Evolutionary conservation across 164 flowering plant genomes (phyloP).

Genomic region (Stephania yunnanensis): DNA sequence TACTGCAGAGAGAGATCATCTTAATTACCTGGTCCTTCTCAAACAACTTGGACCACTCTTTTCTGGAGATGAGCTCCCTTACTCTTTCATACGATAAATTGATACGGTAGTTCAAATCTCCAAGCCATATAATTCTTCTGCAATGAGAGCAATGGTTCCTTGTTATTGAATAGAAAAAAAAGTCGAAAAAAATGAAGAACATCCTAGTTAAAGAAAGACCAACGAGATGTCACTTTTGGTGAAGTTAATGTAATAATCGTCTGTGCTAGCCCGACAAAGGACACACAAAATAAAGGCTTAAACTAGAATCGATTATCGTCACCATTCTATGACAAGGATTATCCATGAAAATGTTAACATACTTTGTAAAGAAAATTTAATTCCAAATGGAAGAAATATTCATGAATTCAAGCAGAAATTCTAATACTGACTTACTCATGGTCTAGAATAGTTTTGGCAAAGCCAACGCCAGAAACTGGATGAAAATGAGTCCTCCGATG

Average conservation of each 20-base stretch:
- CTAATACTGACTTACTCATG: conserved; percentile 66
- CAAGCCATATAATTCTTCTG: conserved; percentile 92
- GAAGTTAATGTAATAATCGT: too few relatives aligned
- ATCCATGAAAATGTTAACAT: too few relatives aligned
- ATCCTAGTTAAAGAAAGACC: neutral
- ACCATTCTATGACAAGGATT: too few relatives aligned
- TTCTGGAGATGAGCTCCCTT: conserved; percentile 55
- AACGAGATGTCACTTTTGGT: too few relatives aligned
- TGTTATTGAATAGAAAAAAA: neutral
- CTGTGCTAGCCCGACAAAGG: too few relatives aligned
- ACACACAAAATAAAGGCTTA: too few relatives aligned
- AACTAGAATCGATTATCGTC: too few relatives aligned
- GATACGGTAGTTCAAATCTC: conserved; percentile 88
- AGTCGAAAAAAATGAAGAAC: neutral
- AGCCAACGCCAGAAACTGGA: conserved; percentile 37
- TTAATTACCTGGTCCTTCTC: conserved; percentile 77
- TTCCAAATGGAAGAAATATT: neutral
- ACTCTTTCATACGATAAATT: conserved; percentile 68
- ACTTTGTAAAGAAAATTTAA: too few relatives aligned
- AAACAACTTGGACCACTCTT: conserved; percentile 61
- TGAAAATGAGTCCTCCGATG: conserved; percentile 66
- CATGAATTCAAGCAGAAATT: neutral
- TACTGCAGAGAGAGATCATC: neutral
- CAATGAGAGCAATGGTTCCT: conserved; percentile 12
- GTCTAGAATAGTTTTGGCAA: conserved; percentile 58